Evolutionary conservation across 192 early-diverging fungal genomes (phyloP).

Genomic region (Umbelopsis sp.): DNA sequence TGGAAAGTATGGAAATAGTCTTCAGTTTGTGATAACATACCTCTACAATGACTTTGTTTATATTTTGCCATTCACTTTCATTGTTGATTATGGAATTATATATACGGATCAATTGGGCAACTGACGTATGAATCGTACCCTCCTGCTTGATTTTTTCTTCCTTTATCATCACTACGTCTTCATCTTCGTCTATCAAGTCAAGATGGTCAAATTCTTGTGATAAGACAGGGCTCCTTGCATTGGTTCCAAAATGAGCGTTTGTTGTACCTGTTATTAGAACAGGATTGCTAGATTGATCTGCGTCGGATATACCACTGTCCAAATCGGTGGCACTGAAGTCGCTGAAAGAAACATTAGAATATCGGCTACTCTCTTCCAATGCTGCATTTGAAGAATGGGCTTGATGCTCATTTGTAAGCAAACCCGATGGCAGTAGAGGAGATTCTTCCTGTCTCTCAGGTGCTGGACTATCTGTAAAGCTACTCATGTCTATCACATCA

Average conservation of each 20-base stretch:
- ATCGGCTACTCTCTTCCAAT: neutral
- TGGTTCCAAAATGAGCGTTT: neutral
- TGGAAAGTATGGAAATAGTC: neutral
- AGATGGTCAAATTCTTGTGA: neutral
- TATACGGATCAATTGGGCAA: neutral
- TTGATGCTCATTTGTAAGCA: neutral
- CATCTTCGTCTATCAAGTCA: slow-evolving; percentile 4
- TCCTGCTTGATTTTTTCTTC: slow-evolving; percentile 5
- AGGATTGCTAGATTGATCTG: neutral
- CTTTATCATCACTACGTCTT: neutral
- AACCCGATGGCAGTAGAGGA: neutral
- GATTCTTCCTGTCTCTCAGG: neutral
- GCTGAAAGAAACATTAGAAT: neutral
- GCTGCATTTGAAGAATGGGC: neutral
- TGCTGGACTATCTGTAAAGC: neutral
- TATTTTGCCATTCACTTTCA: neutral
- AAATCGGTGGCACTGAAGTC: neutral
- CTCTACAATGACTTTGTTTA: neutral
- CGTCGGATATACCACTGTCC: neutral
- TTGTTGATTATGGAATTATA: neutral
- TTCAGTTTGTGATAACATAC: neutral
- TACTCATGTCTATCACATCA: neutral
- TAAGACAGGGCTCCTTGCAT: neutral
- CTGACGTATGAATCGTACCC: neutral
- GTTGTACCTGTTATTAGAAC: neutral